Percentiles rank a stretch among this genome's conserved stretches.
phyloP scores from a whole-genome alignment of 106 monocot genomes.

The Allium sativum region DNA sequence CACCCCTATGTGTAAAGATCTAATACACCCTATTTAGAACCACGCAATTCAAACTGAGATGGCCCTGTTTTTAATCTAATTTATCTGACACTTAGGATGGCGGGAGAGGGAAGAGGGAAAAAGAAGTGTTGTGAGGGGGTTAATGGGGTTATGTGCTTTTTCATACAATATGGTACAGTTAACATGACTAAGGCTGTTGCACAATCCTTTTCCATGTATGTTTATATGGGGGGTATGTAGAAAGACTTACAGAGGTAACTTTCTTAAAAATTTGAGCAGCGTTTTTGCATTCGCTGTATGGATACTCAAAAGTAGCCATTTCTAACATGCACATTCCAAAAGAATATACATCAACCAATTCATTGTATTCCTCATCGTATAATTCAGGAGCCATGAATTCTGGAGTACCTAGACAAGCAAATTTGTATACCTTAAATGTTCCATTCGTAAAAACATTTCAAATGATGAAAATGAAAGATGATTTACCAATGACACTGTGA shows the following conservation, averaged over 20 bases:
- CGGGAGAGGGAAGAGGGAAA: too few relatives aligned
- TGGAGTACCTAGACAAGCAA: slow-evolving; percentile 36
- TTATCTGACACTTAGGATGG: too few relatives aligned
- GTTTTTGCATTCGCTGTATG: slow-evolving; percentile 69
- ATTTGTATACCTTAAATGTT: background rate
- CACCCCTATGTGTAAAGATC: too few relatives aligned
- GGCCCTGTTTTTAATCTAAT: too few relatives aligned
- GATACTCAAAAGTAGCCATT: slow-evolving; percentile 65
- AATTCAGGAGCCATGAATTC: slow-evolving; percentile 82
- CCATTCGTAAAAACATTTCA: background rate
- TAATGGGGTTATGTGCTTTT: too few relatives aligned
- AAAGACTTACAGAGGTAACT: slow-evolving; percentile 45
- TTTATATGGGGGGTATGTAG: background rate
- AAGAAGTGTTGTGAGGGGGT: too few relatives aligned
- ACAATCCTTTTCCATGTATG: too few relatives aligned
- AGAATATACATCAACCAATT: slow-evolving; percentile 62
- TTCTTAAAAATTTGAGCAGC: slow-evolving; percentile 72
- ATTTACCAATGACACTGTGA: slow-evolving; percentile 56
- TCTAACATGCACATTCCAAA: slow-evolving; percentile 79
- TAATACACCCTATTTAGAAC: too few relatives aligned
- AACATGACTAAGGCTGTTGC: too few relatives aligned
- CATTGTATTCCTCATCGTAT: slow-evolving; percentile 64
- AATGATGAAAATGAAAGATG: background rate
- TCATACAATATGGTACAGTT: too few relatives aligned
- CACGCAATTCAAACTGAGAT: too few relatives aligned